Percentiles rank a stretch among this genome's conserved stretches.
Evolutionary conservation across 768 basidiomycete species (phyloP).

Genomic region (Lepiota venenata): DNA sequence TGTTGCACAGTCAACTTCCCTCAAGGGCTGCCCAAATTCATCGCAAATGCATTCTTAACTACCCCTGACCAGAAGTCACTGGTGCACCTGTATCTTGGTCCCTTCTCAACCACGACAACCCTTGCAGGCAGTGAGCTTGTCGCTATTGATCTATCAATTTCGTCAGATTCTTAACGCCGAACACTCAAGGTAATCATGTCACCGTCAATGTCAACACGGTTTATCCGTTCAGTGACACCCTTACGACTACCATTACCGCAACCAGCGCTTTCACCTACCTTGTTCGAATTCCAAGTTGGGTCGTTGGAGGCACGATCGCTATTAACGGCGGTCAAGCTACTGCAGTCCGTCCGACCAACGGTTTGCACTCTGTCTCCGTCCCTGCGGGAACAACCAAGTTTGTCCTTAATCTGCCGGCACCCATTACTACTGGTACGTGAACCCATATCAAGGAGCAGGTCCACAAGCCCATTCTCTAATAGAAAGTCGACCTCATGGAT

Average conservation of each 20-base stretch:
- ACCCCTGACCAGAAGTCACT: slow-evolving; percentile 43
- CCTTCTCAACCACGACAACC: slow-evolving; percentile 38
- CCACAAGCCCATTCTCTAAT: background rate
- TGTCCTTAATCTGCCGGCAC: slow-evolving; percentile 41
- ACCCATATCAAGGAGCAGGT: too few species aligned
- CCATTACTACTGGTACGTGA: slow-evolving; percentile 39
- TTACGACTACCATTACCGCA: slow-evolving; percentile 43
- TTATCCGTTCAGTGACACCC: slow-evolving; percentile 49
- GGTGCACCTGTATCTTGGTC: slow-evolving; percentile 47
- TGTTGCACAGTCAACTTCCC: slow-evolving; percentile 54
- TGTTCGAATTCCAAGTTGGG: slow-evolving; percentile 51
- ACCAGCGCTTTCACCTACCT: slow-evolving; percentile 40
- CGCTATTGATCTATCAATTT: background rate
- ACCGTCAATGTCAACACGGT: slow-evolving; percentile 42
- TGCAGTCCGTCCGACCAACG: slow-evolving; percentile 38
- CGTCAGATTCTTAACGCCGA: slow-evolving; percentile 19
- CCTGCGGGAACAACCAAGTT: slow-evolving; percentile 41
- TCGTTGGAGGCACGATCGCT: slow-evolving; percentile 39
- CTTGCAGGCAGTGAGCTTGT: slow-evolving; percentile 32
- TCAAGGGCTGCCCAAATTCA: slow-evolving; percentile 54
- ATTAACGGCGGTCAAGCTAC: slow-evolving; percentile 35
- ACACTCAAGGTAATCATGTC: slow-evolving; percentile 35
- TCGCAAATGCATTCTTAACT: slow-evolving; percentile 47
- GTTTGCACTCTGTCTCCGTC: slow-evolving; percentile 39
- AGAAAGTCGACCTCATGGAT: slow-evolving; percentile 50